Evolutionary conservation across 495 filamentous ascomycete species (phyloP).

Genomic region (Bacidia gigantensis): DNA sequence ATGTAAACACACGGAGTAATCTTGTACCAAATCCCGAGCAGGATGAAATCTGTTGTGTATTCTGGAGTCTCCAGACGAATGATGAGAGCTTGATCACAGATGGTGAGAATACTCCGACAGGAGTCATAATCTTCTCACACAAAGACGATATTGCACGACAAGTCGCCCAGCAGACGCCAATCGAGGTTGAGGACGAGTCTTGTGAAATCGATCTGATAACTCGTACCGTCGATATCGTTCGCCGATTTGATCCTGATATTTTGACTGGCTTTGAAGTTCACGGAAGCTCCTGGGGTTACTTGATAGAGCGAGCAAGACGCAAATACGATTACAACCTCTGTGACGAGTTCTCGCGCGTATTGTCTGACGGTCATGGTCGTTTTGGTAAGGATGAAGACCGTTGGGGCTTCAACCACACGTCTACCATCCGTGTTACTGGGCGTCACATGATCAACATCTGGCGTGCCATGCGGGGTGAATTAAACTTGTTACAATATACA

Average conservation of each 20-base stretch:
- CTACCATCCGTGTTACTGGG: conserved; percentile 74
- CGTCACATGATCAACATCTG: conserved; percentile 96
- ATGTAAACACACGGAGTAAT: conserved; percentile 74
- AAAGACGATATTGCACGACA: conserved; percentile 35
- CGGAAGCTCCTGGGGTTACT: conserved; percentile 82
- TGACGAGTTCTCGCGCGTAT: conserved; percentile 82
- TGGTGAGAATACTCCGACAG: conserved; percentile 41
- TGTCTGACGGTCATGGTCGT: conserved; percentile 61
- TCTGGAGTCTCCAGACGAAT: conserved; percentile 79
- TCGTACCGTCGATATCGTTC: conserved; percentile 72
- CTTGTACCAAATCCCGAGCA: conserved; percentile 77
- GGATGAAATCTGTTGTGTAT: conserved; percentile 79
- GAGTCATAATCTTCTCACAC: conserved; percentile 52
- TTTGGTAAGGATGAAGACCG: conserved; percentile 75
- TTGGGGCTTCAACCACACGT: conserved; percentile 89
- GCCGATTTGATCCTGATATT: conserved; percentile 76
- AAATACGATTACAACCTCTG: conserved; percentile 84
- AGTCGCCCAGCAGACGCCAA: conserved; percentile 31
- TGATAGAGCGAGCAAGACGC: conserved; percentile 75
- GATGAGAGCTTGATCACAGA: conserved; percentile 42
- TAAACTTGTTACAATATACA: conserved; percentile 83
- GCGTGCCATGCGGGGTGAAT: conserved; percentile 84
- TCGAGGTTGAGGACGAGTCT: conserved; percentile 57
- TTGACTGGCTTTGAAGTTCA: conserved; percentile 94
- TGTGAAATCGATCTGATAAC: conserved; percentile 76